phyloP scores from a whole-genome alignment of 1,139 yeast species.

The Zygoascus meyerae region DNA sequence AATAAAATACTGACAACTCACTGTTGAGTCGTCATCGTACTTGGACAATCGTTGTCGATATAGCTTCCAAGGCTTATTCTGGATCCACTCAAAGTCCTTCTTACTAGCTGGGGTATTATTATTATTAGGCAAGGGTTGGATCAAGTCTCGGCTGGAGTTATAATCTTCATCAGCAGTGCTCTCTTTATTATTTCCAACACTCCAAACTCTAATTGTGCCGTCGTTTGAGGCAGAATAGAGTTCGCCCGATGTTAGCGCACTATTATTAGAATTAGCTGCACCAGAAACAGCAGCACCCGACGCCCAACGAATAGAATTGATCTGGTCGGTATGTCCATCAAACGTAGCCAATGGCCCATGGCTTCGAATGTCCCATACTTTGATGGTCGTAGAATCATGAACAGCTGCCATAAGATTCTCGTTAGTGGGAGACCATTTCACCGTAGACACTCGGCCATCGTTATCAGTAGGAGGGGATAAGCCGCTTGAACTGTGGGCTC shows the following conservation, averaged over 20 bases:
- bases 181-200: conserved; percentile 30
- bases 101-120: not conserved
- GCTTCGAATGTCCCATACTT: conserved; percentile 71
- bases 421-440: conserved; percentile 61
- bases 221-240: conserved; percentile 58
- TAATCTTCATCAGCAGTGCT: not conserved
- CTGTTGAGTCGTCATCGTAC: conserved; percentile 24
- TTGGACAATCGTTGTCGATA: conserved; percentile 30
- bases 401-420: conserved; percentile 62
- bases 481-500: conserved; percentile 40
- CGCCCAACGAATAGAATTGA: conserved; percentile 61
- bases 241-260: conserved; percentile 28
- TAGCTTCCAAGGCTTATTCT: conserved; percentile 29
- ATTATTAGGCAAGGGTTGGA: not conserved
- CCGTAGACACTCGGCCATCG: conserved; percentile 37
- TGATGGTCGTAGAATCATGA: conserved; percentile 52
- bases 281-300: conserved; percentile 32
- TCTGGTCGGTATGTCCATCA: conserved; percentile 50
- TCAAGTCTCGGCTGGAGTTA: not conserved
- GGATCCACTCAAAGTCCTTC: conserved; percentile 26
- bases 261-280: not conserved
- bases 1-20: conserved; percentile 24
- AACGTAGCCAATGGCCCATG: conserved; percentile 47
- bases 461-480: conserved; percentile 41
- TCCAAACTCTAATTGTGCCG: conserved; percentile 74